These are phyloP conservation scores for Epithele typhae DNA, from an alignment of 768 basidiomycete genomes.

Conservation along the genomic window DNA sequence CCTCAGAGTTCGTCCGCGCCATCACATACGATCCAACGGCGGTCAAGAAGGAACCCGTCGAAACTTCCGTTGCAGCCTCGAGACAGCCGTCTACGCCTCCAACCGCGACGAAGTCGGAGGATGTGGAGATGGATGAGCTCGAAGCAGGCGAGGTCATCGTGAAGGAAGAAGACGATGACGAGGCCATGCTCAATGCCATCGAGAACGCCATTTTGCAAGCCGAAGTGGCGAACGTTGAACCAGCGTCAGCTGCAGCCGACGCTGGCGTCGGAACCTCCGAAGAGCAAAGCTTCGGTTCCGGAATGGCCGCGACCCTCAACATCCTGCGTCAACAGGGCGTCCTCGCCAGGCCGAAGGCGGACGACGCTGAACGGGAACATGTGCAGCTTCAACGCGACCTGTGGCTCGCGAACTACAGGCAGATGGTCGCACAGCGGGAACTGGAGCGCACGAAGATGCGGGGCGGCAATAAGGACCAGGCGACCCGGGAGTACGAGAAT, in stretches of 20 bases:
- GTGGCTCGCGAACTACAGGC: conserved; percentile 87
- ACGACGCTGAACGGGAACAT: conserved; percentile 72
- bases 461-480: conserved; percentile 86
- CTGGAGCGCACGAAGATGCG: conserved; percentile 71
- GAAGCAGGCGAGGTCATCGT: conserved; percentile 84
- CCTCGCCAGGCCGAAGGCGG: conserved; percentile 56
- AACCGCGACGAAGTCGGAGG: conserved; percentile 45
- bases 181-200: conserved; percentile 76
- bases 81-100: conserved; percentile 14
- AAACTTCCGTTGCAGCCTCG: conserved; percentile 15
- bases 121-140: conserved; percentile 66
- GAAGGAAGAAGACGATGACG: conserved; percentile 72
- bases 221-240: conserved; percentile 48
- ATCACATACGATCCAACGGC: conserved; percentile 62
- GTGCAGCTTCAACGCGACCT: conserved; percentile 81
- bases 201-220: conserved; percentile 61
- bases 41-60: conserved; percentile 29
- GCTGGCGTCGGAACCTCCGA: conserved; percentile 57
- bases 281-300: conserved; percentile 77
- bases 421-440: conserved; percentile 72
- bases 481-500: conserved; percentile 93
- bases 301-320: conserved; percentile 85
- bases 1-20: conserved; percentile 91
- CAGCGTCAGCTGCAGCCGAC: conserved; percentile 26
- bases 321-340: conserved; percentile 93